A percentile compares a stretch with the other conserved stretches of the same genome.
Evolutionary conservation across 441 rosid genomes (phyloP).

Genomic region (Euphorbia neoarborescens): DNA sequence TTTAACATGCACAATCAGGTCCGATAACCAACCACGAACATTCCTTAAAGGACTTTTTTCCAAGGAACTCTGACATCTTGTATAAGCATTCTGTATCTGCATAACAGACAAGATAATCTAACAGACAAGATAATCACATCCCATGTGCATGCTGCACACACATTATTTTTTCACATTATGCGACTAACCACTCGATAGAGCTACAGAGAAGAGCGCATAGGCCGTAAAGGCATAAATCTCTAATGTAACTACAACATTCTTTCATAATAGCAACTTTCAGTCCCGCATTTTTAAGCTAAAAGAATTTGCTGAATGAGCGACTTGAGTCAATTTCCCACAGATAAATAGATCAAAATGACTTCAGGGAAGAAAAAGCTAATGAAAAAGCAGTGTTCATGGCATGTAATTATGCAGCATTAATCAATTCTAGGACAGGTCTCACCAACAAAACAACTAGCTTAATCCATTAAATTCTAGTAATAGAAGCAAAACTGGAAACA

Average conservation of each 20-base stretch:
- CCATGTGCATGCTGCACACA: neutral
- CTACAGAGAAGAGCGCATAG: neutral
- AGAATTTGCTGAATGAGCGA: neutral
- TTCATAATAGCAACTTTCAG: neutral
- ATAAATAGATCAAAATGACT: neutral
- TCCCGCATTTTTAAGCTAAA: neutral
- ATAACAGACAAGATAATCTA: too few species aligned
- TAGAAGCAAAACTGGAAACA: neutral
- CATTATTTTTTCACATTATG: neutral
- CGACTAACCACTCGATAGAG: neutral
- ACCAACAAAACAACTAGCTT: neutral
- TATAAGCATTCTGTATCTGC: neutral
- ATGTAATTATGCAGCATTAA: neutral
- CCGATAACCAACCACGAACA: neutral
- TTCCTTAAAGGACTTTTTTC: neutral
- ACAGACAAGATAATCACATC: neutral
- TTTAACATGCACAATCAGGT: neutral
- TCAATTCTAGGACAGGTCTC: neutral
- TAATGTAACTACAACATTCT: neutral
- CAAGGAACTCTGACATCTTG: neutral
- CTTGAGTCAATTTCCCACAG: neutral
- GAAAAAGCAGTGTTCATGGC: neutral
- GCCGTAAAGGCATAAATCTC: neutral
- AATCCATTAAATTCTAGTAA: neutral
- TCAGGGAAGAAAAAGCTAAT: neutral